A percentile compares a stretch with the other conserved stretches of the same genome.
Conservation (phyloP, 139 green algal genomes). For the Ulvella scutata region DNA sequence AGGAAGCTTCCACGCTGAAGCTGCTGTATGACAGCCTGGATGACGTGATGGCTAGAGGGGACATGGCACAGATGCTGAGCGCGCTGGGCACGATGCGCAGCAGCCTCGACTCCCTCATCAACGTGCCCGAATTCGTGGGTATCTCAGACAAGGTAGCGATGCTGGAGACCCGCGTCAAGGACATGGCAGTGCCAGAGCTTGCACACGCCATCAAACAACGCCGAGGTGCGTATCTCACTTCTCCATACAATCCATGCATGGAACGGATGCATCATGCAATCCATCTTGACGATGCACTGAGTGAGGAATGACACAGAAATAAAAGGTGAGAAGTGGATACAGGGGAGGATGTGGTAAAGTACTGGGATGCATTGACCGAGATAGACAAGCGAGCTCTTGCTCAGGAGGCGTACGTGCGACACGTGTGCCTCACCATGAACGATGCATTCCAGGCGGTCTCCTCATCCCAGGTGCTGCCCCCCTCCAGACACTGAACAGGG, state of each 20-base stretch:
- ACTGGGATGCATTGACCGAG: neutral
- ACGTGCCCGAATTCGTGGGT: neutral
- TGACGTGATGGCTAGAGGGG: neutral
- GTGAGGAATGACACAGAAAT: too few species aligned
- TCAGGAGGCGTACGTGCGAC: neutral
- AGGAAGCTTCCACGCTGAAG: neutral
- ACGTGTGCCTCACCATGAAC: neutral
- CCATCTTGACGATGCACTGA: too few species aligned
- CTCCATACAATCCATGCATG: too few species aligned
- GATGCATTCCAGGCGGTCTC: neutral
- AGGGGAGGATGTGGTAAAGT: neutral
- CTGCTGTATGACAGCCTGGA: neutral
- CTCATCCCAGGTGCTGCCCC: neutral
- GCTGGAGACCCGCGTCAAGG: constrained; percentile 1
- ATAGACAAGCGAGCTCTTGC: neutral
- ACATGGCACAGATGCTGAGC: neutral
- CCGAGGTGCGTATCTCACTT: neutral
- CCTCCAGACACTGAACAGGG: too few species aligned
- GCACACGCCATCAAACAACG: neutral
- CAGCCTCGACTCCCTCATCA: neutral
- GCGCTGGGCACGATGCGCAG: neutral
- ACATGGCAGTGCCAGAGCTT: neutral
- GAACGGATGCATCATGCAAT: too few species aligned
- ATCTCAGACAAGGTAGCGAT: neutral
- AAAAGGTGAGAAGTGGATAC: too few species aligned